Percentiles rank a stretch among this genome's conserved stretches.
These are phyloP conservation scores for Alloteropsis angusta DNA, from an alignment of 202 grass and related monocot species.

Conservation along the genomic window DNA sequence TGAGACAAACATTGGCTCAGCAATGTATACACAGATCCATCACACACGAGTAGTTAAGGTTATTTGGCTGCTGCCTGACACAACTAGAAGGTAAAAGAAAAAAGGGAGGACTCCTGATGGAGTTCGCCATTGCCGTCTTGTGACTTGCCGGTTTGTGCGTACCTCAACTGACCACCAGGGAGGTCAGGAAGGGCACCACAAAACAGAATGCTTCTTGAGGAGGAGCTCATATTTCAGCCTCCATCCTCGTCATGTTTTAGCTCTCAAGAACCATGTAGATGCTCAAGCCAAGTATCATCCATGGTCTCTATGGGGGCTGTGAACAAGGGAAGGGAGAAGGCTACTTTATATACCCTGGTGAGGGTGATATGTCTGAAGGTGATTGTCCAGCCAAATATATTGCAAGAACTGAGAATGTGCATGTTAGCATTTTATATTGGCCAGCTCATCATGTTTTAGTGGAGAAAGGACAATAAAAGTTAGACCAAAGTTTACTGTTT, in stretches of 20 bases:
- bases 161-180: constrained; percentile 29
- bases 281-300: constrained; percentile 56
- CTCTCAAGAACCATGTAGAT: constrained; percentile 59
- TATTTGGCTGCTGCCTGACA: constrained; percentile 19
- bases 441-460: constrained; percentile 27
- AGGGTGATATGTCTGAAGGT: constrained; percentile 20
- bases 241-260: constrained; percentile 22
- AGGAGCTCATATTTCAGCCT: constrained; percentile 18
- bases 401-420: constrained; percentile 41
- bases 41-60: constrained; percentile 13
- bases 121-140: constrained; percentile 61
- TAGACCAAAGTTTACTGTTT: constrained; percentile 30
- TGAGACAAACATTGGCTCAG: constrained; percentile 10
- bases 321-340: constrained; percentile 22
- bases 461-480: constrained; percentile 40
- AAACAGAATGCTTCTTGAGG: constrained; percentile 19
- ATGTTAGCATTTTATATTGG: constrained; percentile 40
- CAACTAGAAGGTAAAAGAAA: constrained; percentile 1
- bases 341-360: constrained; percentile 21
- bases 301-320: constrained; percentile 8
- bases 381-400: constrained; percentile 29
- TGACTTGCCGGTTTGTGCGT: constrained; percentile 75
- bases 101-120: constrained; percentile 35
- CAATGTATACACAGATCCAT: constrained; percentile 5
- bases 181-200: constrained; percentile 24